Evolutionary conservation across 179 eudicot species (phyloP), one percentile per base, ranked within the genome.

Genomic region (Spergularia azorica): DNA sequence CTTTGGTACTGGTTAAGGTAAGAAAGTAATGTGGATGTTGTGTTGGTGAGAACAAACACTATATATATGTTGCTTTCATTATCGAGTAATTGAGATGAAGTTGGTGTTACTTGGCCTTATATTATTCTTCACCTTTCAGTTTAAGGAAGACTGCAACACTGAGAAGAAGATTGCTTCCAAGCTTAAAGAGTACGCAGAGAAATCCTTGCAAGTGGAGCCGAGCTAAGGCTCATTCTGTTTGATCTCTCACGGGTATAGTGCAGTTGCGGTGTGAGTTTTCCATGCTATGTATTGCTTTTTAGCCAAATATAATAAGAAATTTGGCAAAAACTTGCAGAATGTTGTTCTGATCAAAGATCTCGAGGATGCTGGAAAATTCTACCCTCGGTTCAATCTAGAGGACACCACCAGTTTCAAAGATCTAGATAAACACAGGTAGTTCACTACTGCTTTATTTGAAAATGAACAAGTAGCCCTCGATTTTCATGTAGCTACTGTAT

Each of bases 321-420:
- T 66, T 67, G 12, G 16, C 36, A 65, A 10, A 68, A 68, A 76
- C 41, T 67, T 68, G 72, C 91, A 95, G 99, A 90, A 95, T 75
- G 76, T 95, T 61, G 94, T 86, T 75, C 89, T 95, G 63, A 91
- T 93, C 67, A 87, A 81, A 86, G 99, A 95, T 87, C 97, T 97
- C 26, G 97, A 95, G 79, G 97, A 93, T 86, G 76, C 91, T 69
- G 75, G 82, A 82, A 93, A 87, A 61, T 95, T 90, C 77, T 93
- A 91, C 65, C 99, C 97, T 77, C 95, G 99, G 67, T 95, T 95
- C 83, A 95, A 95, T 87, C 83, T 95, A 72, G 99, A 95, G 80
- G 99, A 95, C 80, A 91, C 99, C 60, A 86, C 94, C 39, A 93
- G 95, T 82, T 95, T 95, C 72, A 81, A 64, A 70, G 95, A 90